phyloP scores from a whole-genome alignment of 2,329 filamentous ascomycete species.

The Calonectria multiphialidica region DNA sequence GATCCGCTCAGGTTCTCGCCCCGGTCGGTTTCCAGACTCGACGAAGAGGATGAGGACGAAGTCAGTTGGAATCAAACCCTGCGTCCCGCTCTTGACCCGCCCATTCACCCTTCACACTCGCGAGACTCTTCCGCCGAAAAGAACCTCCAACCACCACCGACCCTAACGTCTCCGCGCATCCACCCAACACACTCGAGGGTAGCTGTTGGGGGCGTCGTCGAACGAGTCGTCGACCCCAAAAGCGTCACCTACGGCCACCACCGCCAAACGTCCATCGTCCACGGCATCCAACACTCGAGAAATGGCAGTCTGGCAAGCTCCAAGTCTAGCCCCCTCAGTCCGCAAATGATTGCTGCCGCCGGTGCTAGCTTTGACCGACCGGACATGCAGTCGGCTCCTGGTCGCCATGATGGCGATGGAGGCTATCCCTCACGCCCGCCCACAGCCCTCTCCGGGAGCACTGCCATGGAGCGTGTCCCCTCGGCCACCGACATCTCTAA shows the following conservation, averaged over 20 bases:
- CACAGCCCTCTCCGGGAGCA: constrained; percentile 60
- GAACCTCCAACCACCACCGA: constrained; percentile 49
- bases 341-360: constrained; percentile 83
- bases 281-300: constrained; percentile 92
- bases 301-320: constrained; percentile 89
- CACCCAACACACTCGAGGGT: constrained; percentile 57
- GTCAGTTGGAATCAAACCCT: constrained; percentile 64
- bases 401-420: constrained; percentile 59
- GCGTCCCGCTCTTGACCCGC: constrained; percentile 60
- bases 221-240: constrained; percentile 68
- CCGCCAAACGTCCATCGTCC: constrained; percentile 95
- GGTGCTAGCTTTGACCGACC: constrained; percentile 67
- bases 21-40: constrained; percentile 62
- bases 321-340: constrained; percentile 86
- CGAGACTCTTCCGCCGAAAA: constrained; percentile 72
- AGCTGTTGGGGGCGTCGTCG: constrained; percentile 57
- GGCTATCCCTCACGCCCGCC: constrained; percentile 55
- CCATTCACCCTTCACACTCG: constrained; percentile 61
- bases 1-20: constrained; percentile 66
- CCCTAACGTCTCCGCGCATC: constrained; percentile 52
- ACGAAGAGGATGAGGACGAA: constrained; percentile 66
- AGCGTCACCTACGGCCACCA: constrained; percentile 82
- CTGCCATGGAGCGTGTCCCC: constrained; percentile 58
- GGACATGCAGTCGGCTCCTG: constrained; percentile 61
- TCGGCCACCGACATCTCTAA: constrained; percentile 60